Evolutionary conservation across 2,329 filamentous ascomycete genomes (phyloP).

Genomic region (Ampelomyces quisqualis): DNA sequence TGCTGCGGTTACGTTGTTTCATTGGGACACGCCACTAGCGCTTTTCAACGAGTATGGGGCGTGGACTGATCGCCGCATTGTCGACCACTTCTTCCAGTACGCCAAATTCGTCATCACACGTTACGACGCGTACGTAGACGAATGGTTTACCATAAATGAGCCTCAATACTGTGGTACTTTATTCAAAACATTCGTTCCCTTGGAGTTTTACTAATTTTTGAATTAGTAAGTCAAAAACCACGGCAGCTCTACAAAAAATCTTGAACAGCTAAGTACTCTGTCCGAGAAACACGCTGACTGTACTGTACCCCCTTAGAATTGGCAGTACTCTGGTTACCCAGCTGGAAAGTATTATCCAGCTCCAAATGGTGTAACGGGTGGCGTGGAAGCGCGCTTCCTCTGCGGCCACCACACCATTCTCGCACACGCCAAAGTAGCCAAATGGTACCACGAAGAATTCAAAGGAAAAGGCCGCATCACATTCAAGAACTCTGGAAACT

Average conservation of each 20-base stretch:
- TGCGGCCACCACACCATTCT: conserved; percentile 50
- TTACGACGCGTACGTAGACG: conserved; percentile 45
- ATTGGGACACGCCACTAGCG: conserved; percentile 48
- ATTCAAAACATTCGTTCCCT: too few species aligned
- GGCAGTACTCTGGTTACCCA: conserved; percentile 51
- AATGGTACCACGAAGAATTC: conserved; percentile 51
- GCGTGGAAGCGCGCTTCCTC: conserved; percentile 45
- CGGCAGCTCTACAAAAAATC: too few species aligned
- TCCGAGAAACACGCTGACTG: too few species aligned
- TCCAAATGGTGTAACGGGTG: conserved; percentile 47
- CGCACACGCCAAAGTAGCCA: conserved; percentile 47
- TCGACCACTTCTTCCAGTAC: conserved; percentile 48
- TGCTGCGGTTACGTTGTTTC: conserved; percentile 45
- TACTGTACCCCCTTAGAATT: too few species aligned
- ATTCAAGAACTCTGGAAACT: conserved; percentile 49
- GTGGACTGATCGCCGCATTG: conserved; percentile 43
- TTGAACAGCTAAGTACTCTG: too few species aligned
- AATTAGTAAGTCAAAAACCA: too few species aligned
- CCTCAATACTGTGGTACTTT: conserved; percentile 51
- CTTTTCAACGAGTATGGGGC: conserved; percentile 47
- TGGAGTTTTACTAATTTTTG: too few species aligned
- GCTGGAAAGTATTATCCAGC: conserved; percentile 50
- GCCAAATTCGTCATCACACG: conserved; percentile 47
- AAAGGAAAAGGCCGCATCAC: conserved; percentile 46
- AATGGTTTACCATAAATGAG: conserved; percentile 48